Percentiles rank a stretch among this genome's conserved stretches.
These are phyloP conservation scores for Benincasa hispida DNA, from an alignment of 306 rosid species.

Conservation along the genomic window DNA sequence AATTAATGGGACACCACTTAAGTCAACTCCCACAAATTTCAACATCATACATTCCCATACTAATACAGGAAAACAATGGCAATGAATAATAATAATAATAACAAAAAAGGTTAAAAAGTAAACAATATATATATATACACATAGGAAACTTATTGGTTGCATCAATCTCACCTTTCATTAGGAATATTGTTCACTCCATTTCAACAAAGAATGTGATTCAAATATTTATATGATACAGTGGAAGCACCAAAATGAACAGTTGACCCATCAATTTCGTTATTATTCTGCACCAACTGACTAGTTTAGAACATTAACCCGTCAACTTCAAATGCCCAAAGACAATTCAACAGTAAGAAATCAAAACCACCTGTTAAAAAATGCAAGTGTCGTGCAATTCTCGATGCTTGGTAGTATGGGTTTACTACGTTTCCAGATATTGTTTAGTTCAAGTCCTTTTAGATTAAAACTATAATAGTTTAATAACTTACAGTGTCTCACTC, in stretches of 20 bases:
- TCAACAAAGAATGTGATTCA: background rate
- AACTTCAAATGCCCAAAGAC: background rate
- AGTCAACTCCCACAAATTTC: slow-evolving; percentile 3
- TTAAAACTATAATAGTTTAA: no score
- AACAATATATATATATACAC: background rate
- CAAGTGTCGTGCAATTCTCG: background rate
- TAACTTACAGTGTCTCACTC: no score
- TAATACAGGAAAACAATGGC: background rate
- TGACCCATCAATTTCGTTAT: background rate
- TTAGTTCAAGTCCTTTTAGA: background rate
- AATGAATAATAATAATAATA: background rate
- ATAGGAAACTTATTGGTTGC: background rate
- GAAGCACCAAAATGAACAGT: background rate
- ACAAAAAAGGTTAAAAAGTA: background rate
- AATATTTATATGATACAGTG: background rate
- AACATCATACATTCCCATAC: background rate
- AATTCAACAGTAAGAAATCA: background rate
- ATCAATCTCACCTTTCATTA: background rate
- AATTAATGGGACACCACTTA: background rate
- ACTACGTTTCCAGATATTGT: background rate
- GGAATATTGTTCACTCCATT: background rate
- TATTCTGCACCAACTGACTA: background rate
- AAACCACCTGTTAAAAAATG: background rate
- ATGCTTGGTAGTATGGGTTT: background rate
- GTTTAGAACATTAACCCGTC: background rate